phyloP scores from a whole-genome alignment of 192 early-diverging fungal species.

The Gonapodya sp. region DNA sequence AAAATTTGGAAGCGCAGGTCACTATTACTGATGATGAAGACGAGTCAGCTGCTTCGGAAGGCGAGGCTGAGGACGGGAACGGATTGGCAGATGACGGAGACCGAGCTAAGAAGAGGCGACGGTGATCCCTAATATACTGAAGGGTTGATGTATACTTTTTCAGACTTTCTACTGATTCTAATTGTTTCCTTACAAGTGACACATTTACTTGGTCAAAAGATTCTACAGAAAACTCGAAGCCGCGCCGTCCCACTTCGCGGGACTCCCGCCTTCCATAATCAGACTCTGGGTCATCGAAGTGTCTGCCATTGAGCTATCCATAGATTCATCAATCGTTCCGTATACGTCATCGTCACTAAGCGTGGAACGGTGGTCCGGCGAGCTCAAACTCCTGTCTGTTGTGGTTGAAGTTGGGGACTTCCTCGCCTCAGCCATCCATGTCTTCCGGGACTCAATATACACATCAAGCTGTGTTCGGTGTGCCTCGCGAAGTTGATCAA shows the following conservation, averaged over 20 bases:
- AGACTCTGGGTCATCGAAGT: not conserved
- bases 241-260: not conserved
- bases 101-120: no score
- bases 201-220: no score
- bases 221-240: not conserved
- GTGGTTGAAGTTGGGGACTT: not conserved
- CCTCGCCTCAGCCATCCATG: not conserved
- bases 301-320: not conserved
- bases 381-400: not conserved
- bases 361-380: not conserved
- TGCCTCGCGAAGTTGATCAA: conserved; percentile 53
- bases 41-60: no score
- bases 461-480: conserved; percentile 16
- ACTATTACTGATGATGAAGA: no score
- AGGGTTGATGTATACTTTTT: no score
- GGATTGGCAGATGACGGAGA: no score
- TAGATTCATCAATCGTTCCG: not conserved
- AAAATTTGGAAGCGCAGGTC: no score
- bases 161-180: no score
- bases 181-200: no score
- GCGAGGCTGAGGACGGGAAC: no score
- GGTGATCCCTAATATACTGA: no score
- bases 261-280: not conserved
- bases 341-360: not conserved
- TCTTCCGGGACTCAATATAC: not conserved